Base-by-base conservation (phyloP, 345 rosid genomes). In the Eutrema yunnanense region DNA sequence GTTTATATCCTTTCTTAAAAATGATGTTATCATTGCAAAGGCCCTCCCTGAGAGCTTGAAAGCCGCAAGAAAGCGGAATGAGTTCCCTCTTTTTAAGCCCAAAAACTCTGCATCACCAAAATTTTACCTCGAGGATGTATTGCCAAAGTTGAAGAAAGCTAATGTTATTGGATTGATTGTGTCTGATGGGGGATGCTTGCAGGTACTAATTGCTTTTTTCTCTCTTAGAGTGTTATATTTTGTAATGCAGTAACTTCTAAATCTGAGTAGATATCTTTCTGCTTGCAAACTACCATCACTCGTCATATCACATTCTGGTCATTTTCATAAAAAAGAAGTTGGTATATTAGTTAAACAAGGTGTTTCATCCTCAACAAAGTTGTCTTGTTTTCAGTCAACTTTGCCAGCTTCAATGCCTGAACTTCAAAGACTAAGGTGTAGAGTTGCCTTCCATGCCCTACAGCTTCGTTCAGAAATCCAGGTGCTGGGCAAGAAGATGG, bases 361-460 rank as follows among this genome's bases (percentile, higher is more conserved):
- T 53, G 29, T 36, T 46, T 19, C 30, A 48, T 49, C 13, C 48
- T 63, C 57, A 71, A 57, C 13, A 14, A 71, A 65, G 10, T 38
- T 59, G 32, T 71, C 19, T 78, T 76, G n/a, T 73, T 85, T 72
- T 34, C 88, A 90, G 96, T 81, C 98, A 49, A 79, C 83, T 78
- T 95, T 96, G 77, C 95, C 98, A 14, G 81, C 84, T 56, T 80
- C 88, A 70, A 83, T 96, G 90, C 77, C 82, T 6, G 99, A 96
- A 77, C 83, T 86, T 68, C 98, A 96, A 81, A 87, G 98, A 78
- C 90, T 96, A 59, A 88, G 99, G 80, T 96, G 99, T 78, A 87
- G 98, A 59, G 98, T 92, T 74, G 92, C 95, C 59, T 96, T 96
- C 66, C 98, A 92, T 79, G 97, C 98, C 37, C 96, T 96, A 59